Percentiles rank a stretch among this genome's conserved stretches.
Evolutionary conservation across 2,329 filamentous ascomycete species (phyloP).

Genomic region (Colletotrichum salicis): DNA sequence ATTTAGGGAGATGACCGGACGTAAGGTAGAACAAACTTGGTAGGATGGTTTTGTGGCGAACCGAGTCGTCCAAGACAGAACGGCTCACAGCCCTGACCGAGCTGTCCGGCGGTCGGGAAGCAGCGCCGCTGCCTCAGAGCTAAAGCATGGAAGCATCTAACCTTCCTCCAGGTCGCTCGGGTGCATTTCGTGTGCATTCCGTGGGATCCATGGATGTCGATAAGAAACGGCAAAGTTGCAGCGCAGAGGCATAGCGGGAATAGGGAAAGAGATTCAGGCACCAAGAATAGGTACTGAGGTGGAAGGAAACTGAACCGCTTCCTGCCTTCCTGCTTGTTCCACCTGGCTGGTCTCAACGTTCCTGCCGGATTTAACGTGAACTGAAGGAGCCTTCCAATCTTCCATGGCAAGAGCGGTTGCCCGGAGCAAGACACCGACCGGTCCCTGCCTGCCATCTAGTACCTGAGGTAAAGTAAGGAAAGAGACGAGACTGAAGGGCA

Average conservation of each 20-base stretch:
- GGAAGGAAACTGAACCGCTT: too few species aligned
- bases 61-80: not conserved
- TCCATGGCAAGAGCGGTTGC: not conserved
- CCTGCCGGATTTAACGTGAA: not conserved
- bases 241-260: not conserved
- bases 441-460: too few species aligned
- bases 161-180: not conserved
- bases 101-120: slow-evolving; percentile 11
- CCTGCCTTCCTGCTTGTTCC: not conserved
- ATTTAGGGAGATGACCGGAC: not conserved
- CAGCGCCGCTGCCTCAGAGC: slow-evolving; percentile 9
- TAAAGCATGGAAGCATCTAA: slow-evolving; percentile 1
- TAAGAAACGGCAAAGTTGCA: not conserved
- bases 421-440: not conserved
- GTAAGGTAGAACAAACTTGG: not conserved
- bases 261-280: not conserved
- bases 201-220: not conserved
- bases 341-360: not conserved
- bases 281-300: too few species aligned
- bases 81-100: slow-evolving; percentile 1
- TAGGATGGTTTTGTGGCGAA: not conserved
- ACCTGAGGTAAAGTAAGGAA: not conserved
- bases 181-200: not conserved
- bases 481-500: not conserved
- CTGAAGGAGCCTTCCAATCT: not conserved